These are phyloP conservation scores for Coemansia nantahalensis DNA, from an alignment of 192 early-diverging fungal species.

Conservation along the genomic window DNA sequence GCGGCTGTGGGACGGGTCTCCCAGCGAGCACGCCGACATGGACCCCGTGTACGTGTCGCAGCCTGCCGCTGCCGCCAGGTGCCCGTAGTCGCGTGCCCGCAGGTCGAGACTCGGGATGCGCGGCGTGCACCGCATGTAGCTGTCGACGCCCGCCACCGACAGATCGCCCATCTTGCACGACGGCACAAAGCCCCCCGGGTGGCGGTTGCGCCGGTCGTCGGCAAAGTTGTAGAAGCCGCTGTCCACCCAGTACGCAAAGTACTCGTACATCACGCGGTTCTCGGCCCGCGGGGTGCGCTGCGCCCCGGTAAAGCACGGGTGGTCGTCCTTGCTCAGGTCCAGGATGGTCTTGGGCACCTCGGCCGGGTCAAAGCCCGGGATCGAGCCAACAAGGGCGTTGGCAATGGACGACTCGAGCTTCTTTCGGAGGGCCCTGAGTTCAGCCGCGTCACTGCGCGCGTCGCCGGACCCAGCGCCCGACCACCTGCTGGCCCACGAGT, in stretches of 20 bases:
- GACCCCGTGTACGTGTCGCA: constrained; percentile 10
- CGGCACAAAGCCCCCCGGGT: constrained; percentile 17
- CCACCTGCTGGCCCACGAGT: neutral
- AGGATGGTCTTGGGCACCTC: constrained; percentile 25
- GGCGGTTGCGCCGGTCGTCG: constrained; percentile 18
- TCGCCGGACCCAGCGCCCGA: neutral
- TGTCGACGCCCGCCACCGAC: constrained; percentile 23
- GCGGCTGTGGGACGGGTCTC: neutral
- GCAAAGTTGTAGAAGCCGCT: constrained; percentile 76
- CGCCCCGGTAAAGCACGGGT: constrained; percentile 18
- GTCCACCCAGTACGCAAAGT: constrained; percentile 91
- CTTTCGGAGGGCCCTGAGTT: too few species aligned
- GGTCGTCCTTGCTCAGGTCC: constrained; percentile 17
- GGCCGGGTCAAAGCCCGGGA: constrained; percentile 10
- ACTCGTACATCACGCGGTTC: constrained; percentile 41
- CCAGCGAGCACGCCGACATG: neutral
- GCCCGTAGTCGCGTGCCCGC: constrained; percentile 11
- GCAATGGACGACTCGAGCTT: constrained; percentile 6
- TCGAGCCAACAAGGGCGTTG: constrained; percentile 7
- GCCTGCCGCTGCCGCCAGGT: constrained; percentile 9
- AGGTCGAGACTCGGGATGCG: constrained; percentile 25
- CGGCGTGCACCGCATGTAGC: constrained; percentile 29
- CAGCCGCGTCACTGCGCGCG: too few species aligned
- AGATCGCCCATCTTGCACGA: constrained; percentile 42
- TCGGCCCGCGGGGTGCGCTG: neutral